Percentiles rank a stretch among this genome's conserved stretches.
These are phyloP conservation scores for Boletus hoseneyae DNA, from an alignment of 1,284 basidiomycete genomes.

Conservation along the genomic window DNA sequence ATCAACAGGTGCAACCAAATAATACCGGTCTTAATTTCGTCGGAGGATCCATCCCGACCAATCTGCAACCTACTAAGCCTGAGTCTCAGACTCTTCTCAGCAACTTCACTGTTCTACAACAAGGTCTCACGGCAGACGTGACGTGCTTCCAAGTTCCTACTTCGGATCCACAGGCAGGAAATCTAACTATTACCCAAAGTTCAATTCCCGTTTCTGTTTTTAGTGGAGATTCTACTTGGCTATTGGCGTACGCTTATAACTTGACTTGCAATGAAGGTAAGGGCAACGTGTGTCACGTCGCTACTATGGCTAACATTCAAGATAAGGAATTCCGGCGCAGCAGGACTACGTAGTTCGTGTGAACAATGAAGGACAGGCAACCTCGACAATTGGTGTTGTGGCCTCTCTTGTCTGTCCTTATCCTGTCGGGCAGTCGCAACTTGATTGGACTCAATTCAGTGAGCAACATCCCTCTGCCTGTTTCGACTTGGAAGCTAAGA, in stretches of 20 bases:
- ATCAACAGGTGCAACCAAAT: too few relatives aligned
- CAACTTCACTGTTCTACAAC: conserved; percentile 9
- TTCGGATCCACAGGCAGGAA: not conserved
- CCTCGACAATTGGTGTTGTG: conserved; percentile 2
- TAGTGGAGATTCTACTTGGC: not conserved
- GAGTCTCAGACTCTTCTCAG: not conserved
- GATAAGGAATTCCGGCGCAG: not conserved
- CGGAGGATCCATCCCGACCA: not conserved
- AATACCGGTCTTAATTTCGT: not conserved
- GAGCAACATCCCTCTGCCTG: not conserved
- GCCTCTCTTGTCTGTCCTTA: conserved; percentile 11
- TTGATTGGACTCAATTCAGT: conserved; percentile 2
- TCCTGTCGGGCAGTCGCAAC: not conserved
- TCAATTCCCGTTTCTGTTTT: not conserved
- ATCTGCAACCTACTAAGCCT: not conserved
- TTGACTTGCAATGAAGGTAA: conserved; percentile 1
- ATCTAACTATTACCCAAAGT: not conserved
- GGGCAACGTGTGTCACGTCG: too few relatives aligned
- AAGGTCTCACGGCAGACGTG: conserved; percentile 12
- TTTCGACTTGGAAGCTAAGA: not conserved
- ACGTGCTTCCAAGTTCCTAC: not conserved
- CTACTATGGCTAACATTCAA: too few relatives aligned
- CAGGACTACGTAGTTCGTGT: not conserved
- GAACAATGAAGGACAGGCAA: not conserved
- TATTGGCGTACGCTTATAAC: not conserved